Conservation (phyloP, 176 grass and related monocot genomes). For the Ampelocalamus luodianensis region DNA sequence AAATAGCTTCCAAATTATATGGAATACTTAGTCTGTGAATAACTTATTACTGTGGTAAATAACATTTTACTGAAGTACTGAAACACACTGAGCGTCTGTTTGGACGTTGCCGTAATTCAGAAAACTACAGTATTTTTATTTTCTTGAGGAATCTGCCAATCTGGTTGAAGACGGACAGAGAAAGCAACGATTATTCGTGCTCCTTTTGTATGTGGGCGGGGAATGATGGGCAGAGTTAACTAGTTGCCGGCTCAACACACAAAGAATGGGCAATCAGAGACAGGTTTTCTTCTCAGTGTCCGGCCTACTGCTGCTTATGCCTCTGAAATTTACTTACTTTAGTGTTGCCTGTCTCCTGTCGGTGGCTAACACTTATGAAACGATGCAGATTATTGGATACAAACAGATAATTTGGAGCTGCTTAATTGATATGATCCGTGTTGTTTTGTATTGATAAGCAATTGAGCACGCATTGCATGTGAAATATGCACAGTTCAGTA, state of each 20-base stretch:
- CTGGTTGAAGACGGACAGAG: slow-evolving; percentile 19
- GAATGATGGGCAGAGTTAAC: neutral
- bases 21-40: neutral
- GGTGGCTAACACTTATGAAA: neutral
- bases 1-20: neutral
- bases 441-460: neutral
- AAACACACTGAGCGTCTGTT: neutral
- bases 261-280: slow-evolving; percentile 28
- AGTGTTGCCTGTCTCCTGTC: neutral
- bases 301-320: neutral
- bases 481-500: no score
- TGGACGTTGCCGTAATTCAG: neutral
- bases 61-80: slow-evolving; percentile 9
- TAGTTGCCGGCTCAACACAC: slow-evolving; percentile 30
- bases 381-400: neutral
- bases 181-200: slow-evolving; percentile 50
- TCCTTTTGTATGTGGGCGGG: slow-evolving; percentile 6
- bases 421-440: neutral
- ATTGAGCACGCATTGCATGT: neutral
- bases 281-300: neutral
- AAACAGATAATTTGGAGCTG: no score
- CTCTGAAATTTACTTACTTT: neutral
- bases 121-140: neutral
- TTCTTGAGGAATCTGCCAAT: neutral
- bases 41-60: neutral